These are phyloP conservation scores for Tylopilus plumbeoviolaceoides DNA, from an alignment of 768 basidiomycete genomes.

Conservation along the genomic window DNA sequence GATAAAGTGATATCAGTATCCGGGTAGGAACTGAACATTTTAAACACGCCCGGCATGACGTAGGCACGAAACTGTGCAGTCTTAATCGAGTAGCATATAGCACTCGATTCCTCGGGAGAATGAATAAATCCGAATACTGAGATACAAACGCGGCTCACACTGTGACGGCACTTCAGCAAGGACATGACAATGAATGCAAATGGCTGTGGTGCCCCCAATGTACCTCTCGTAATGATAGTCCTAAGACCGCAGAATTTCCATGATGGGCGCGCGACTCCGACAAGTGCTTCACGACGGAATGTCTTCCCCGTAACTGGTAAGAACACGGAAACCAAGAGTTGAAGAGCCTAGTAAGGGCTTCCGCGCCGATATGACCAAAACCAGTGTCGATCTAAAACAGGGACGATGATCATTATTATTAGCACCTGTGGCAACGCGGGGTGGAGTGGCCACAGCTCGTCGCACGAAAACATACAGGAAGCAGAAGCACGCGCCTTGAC, in stretches of 20 bases:
- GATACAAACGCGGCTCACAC: neutral
- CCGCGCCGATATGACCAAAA: no score
- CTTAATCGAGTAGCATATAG: neutral
- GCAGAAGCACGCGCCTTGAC: no score
- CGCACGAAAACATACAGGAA: no score
- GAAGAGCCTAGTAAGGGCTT: no score
- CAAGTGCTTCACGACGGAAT: neutral
- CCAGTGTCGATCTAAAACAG: no score
- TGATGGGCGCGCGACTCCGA: neutral
- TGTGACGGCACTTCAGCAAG: neutral
- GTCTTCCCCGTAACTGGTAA: neutral
- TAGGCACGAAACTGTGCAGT: no score
- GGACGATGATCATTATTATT: no score
- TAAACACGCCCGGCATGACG: conserved; percentile 1
- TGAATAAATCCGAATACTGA: neutral
- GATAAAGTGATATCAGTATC: neutral
- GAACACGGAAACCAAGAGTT: neutral
- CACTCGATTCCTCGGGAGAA: neutral
- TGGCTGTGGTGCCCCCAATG: neutral
- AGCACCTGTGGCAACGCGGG: no score
- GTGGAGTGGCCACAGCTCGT: no score
- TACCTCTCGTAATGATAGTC: neutral
- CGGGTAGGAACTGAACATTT: neutral
- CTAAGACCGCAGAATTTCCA: neutral
- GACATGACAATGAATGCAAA: neutral